Base-by-base conservation (phyloP, 1,139 yeast genomes). In the Suhomyces wounanorum region DNA sequence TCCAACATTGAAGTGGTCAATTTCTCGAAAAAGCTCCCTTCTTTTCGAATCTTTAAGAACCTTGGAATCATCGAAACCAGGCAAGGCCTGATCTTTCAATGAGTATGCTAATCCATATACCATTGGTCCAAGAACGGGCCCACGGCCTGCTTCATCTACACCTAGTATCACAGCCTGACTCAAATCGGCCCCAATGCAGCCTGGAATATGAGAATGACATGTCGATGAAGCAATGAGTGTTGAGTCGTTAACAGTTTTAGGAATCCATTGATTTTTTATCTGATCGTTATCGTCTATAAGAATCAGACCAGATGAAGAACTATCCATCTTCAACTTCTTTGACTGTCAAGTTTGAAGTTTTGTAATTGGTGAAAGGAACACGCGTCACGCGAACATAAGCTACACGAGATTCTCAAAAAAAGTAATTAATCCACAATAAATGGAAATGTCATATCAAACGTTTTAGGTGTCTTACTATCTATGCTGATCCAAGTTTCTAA, bases 141-240 rank as follows among this genome's bases (percentile, higher is more conserved):
- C 99, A 57, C 99, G 78, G 0, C 99, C 99, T 0, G 99, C 99
- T 66, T 94, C 99, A 66, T 94, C 99, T 1, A 94, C 96, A 3
- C 99, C 99, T 13, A 94, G 68, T 1, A 90, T 82, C 3, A 76
- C 70, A 0, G 69, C 61, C 10, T 59, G 64, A 3, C 53, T 38
- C 6, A 59, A 54, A 37, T 63, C 55, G 21, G 55, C 51, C 16
- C 28, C 25, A 10, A 72, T 57, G 3, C 46, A 53, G 9, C 38
- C 31, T 0, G 79, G 79, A 9, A 72, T 59, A 1, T 58, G 62
- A 4, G 78, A 70, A 44, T 67, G 71, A 56, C 68, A 72, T 0
- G 78, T 74, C 8, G 73, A 59, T 23, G 78, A 64, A 26, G 62
- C 62, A 26, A 50, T 26, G 5, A 50, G 39, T 14, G 48, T 26